Evolutionary conservation across 257 asterid genomes (phyloP), one percentile per base, ranked within the genome.

Genomic region (Craterostigma plantagineum): DNA sequence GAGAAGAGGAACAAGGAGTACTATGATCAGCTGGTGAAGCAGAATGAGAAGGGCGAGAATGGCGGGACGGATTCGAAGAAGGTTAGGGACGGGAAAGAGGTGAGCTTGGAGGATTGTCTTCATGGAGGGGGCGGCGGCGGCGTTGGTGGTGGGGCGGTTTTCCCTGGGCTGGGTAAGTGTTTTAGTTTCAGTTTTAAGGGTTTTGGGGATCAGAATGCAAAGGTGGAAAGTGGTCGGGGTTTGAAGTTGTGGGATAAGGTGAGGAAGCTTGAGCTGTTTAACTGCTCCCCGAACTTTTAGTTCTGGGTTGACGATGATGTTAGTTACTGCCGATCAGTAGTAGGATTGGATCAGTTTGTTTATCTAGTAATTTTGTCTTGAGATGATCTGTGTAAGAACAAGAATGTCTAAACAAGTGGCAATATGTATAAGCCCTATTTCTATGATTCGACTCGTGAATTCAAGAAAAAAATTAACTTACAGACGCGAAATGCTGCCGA

Each of bases 1-100:
- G 98, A 87, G 77, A 75, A 72, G 74, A 70, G 79, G 76, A 87
- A 87, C 62, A 74, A 72, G 58, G 95, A 82, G 57, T 81, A 81
- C 23, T 76, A 71, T 10, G 93, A 73, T 40, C 73, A 73, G 35
- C 76, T 86, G 30, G 67, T 69, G 52, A 65, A 70, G 43, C 72
- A 70, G 30, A 80, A 65, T 41, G 77, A 64, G 53, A 59, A 48
- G 50, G 53, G 9, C 2, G 30, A 30, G 58, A 8, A 2, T 23
- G 30, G 6, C 4, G 63, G 30, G 30, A 23, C 4, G 30, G 30
- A 23, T 23, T 23, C 6, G 30, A 23, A 6, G 38, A 39, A 11
- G 8, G 53, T 9, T 58, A 51, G 43, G 55, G 16, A 54, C 11
- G 36, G 61, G 63, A 55, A 43, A 53, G 40, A 10, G 11, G 59